phyloP scores from a whole-genome alignment of 169 alveolate genomes.

The Plasmodium sp. region DNA sequence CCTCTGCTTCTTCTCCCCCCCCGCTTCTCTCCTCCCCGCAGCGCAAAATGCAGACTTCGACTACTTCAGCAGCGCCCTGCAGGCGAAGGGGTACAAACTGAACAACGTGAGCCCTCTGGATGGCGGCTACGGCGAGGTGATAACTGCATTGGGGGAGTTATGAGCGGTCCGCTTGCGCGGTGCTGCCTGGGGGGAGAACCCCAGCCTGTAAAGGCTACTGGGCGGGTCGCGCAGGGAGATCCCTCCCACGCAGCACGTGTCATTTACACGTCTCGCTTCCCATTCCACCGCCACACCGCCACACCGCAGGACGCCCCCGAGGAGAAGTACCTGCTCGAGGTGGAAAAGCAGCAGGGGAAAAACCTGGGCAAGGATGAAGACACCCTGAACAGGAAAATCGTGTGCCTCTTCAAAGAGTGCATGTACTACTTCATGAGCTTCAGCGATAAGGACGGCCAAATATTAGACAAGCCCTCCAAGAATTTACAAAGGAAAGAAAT shows the following conservation, averaged over 20 bases:
- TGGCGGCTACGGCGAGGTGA: slow-evolving; percentile 17
- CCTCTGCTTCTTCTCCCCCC: background rate
- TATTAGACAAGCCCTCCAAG: slow-evolving; percentile 4
- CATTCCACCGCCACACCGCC: background rate
- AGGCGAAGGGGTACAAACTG: slow-evolving; percentile 40
- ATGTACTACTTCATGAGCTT: slow-evolving; percentile 71
- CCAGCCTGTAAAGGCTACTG: background rate
- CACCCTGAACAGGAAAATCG: slow-evolving; percentile 23
- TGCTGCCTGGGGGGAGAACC: background rate
- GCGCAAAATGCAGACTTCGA: slow-evolving; percentile 43
- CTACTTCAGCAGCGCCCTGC: slow-evolving; percentile 3
- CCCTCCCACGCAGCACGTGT: background rate
- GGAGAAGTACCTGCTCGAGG: slow-evolving; percentile 34
- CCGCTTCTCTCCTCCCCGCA: background rate
- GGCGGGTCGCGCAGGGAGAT: background rate
- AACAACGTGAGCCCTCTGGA: slow-evolving; percentile 10
- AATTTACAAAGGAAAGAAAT: slow-evolving; percentile 26
- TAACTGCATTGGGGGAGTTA: background rate
- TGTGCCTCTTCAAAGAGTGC: slow-evolving; percentile 47
- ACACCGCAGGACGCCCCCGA: background rate
- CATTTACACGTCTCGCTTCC: background rate
- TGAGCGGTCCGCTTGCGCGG: background rate
- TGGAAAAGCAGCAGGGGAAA: slow-evolving; percentile 32
- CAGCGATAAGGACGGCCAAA: slow-evolving; percentile 48
- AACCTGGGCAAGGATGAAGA: slow-evolving; percentile 32